Conservation (phyloP, 805 yeast genomes). For the Ascoidea rubescens region DNA sequence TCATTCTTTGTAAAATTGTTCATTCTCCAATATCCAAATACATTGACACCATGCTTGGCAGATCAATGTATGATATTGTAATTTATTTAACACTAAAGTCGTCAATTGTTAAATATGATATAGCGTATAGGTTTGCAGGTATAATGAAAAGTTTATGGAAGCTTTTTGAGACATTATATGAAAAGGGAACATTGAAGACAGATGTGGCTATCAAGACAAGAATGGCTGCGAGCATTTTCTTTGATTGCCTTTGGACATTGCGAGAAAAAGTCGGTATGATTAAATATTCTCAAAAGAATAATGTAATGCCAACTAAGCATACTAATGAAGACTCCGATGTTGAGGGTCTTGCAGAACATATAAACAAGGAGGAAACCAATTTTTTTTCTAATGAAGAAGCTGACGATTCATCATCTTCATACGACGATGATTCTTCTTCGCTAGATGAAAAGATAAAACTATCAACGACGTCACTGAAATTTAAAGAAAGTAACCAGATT, state of each 20-base stretch:
- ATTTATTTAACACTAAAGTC: constrained; percentile 60
- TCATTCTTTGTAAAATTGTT: constrained; percentile 63
- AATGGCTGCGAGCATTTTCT: constrained; percentile 86
- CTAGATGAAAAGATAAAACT: constrained; percentile 24
- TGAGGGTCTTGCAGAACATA: constrained; percentile 10
- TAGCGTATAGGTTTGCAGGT: constrained; percentile 86
- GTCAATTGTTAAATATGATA: constrained; percentile 79
- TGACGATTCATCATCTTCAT: constrained; percentile 1
- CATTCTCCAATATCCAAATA: constrained; percentile 61
- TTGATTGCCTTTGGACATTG: constrained; percentile 76
- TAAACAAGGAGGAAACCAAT: constrained; percentile 4
- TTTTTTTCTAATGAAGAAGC: constrained; percentile 15
- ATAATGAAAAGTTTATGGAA: constrained; percentile 94
- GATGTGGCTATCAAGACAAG: constrained; percentile 58
- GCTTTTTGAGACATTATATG: constrained; percentile 54
- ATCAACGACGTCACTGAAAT: constrained; percentile 7
- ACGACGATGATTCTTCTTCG: constrained; percentile 19
- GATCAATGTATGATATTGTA: constrained; percentile 51
- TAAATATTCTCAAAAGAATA: constrained; percentile 26
- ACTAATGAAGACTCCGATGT: constrained; percentile 13
- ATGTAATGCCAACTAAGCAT: constrained; percentile 16
- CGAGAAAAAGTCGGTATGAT: constrained; percentile 84
- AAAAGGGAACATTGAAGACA: constrained; percentile 26
- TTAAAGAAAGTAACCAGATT: constrained; percentile 16
- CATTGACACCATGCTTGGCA: constrained; percentile 61